Evolutionary conservation across 2,329 filamentous ascomycete genomes (phyloP), one percentile per base, ranked within the genome.

Genomic region (Aureobasidium zeae): DNA sequence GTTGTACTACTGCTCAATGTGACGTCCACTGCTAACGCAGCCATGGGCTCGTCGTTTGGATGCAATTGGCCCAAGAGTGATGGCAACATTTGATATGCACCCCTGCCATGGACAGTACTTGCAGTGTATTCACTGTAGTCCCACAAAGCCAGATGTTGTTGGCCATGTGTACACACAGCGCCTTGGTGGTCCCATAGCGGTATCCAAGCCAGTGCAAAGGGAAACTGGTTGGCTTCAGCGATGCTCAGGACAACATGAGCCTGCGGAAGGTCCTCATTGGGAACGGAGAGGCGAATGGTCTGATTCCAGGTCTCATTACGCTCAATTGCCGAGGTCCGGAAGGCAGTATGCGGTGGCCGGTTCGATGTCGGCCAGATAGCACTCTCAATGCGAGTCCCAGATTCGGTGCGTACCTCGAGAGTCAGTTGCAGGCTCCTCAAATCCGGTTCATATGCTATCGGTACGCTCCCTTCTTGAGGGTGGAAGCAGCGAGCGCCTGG

Each of bases 181-280:
- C 38, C 46, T 47, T 87, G 79, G 17, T 86, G 77, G 39, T 89
- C 84, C 91, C 93, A 98, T 2, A 98, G 70, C 0, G 91, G 91
- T 69, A 98, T 81, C 72, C 93, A 88, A 11, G 85, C 85, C 31
- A 96, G 72, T 2, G 91, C 89, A 60, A 96, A 95, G 0, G 91
- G 87, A 33, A 86, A 81, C 44, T 83, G 81, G 0, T 89, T 87
- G 38, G 84, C 77, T 63, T 96, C 87, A 7, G 87, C 81, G 44
- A 98, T 68, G 52, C 86, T 88, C 75, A 98, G 83, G 24, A 94
- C 84, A 19, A 96, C 69, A 65, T 98, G 91, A 9, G 84, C 81
- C 16, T 78, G 77, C 2, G 81, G 74, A 1, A 98, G 89, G 52
- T 95, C 83, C 38, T 83, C 74, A 0, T 86, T 79, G 0, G 81